Base-by-base conservation (phyloP, 2,329 filamentous ascomycete species). In the Sporothrix variecibatus region DNA sequence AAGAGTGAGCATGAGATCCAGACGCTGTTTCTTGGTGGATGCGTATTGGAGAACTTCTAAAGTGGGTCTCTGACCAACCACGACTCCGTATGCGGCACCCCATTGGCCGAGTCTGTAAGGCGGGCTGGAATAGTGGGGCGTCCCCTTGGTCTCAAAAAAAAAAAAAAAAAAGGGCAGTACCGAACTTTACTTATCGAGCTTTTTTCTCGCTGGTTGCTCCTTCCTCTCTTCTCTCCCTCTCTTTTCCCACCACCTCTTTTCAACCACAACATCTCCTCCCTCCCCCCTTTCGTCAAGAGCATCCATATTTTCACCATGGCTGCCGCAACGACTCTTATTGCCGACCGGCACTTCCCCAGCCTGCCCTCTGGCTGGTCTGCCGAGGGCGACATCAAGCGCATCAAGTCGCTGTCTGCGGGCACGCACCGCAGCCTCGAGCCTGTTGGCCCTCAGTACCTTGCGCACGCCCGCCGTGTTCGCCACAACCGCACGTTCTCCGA, bases 401-500 rank as follows among this genome's bases (percentile, higher is more conserved):
- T 97, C 78, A 93, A 92, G 80, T 87, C 90, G 79, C 87, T 98
- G 77, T 95, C 93, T 9, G 85, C 88, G 77, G 90, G 94, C 53
- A 92, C 91, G 70, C 91, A 95, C 86, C 92, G 96, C 81, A 95
- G 93, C 82, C 91, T 99, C 80, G 96, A 98, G 87, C 95, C 96
- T 72, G 94, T 98, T 78, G 96, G 96, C 79, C 95, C 96, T 84
- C 94, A 98, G 87, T 99, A 98, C 88, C 91, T 99, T 78, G 96
- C 96, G 78, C 95, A 98, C 84, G 96, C 96, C 80, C 95, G 96
- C 82, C 93, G 96, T 84, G 94, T 94, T 85, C 93, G 95, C 77
- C 95, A 98, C 86, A 94, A 97, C 87, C 94, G 96, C 81, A 99
- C 96, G 71, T 99, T 99, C 86, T 97, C 94, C 80, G 95, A 99